phyloP scores from a whole-genome alignment of 768 basidiomycete genomes.

The Tubosaeta sp. region DNA sequence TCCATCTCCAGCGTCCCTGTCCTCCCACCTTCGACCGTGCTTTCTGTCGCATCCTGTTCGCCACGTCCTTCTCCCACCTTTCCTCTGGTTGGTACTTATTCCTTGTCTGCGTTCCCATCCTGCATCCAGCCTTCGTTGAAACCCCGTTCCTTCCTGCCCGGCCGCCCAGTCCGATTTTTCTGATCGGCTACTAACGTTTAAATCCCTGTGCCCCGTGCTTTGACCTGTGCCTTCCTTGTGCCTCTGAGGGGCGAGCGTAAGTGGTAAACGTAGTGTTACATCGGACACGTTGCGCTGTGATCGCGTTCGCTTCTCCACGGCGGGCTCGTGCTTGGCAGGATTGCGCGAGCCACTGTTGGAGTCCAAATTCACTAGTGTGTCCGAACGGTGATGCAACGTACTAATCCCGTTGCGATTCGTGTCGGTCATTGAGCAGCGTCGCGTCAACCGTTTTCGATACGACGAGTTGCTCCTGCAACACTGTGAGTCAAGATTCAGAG shows the following conservation, averaged over 20 bases:
- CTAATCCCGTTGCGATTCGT: slow-evolving; percentile 10
- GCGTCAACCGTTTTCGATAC: background rate
- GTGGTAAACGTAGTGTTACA: slow-evolving; percentile 41
- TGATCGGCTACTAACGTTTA: too few species aligned
- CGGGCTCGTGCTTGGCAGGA: background rate
- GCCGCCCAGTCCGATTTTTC: too few species aligned
- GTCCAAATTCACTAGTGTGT: slow-evolving; percentile 2
- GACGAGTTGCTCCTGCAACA: background rate
- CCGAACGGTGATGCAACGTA: slow-evolving; percentile 3
- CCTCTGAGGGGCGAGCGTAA: slow-evolving; percentile 53
- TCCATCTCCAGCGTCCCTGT: too few species aligned
- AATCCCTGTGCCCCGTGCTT: too few species aligned
- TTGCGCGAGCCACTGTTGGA: background rate
- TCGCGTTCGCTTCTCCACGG: slow-evolving; percentile 36
- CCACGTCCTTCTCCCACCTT: too few species aligned
- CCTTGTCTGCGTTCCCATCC: too few species aligned
- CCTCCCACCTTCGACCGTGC: too few species aligned
- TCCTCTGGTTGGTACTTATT: too few species aligned
- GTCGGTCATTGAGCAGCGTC: slow-evolving; percentile 14
- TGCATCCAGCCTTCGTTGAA: too few species aligned
- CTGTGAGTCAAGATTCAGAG: background rate
- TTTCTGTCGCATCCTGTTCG: too few species aligned
- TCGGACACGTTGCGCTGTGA: slow-evolving; percentile 50
- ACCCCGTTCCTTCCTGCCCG: too few species aligned
- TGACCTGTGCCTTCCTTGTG: too few species aligned